phyloP scores from a whole-genome alignment of 129 eudicot species.

The Pittosporum tobira region DNA sequence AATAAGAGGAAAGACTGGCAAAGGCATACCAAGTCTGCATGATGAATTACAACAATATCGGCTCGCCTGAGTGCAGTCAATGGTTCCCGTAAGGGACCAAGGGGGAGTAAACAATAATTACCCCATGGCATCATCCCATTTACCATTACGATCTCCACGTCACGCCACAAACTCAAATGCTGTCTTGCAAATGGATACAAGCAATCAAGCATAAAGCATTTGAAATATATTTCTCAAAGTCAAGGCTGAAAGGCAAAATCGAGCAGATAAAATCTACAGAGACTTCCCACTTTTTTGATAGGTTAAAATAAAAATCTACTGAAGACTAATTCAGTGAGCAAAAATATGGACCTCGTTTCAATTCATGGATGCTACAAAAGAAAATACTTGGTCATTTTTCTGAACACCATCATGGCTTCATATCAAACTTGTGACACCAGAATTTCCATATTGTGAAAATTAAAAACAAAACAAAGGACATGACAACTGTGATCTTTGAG shows the following conservation, averaged over 20 bases:
- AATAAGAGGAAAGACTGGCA: neutral
- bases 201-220: neutral
- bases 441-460: no score
- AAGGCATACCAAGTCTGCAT: slow-evolving; percentile 80
- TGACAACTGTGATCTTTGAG: no score
- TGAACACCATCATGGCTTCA: neutral
- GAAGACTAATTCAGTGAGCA: neutral
- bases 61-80: slow-evolving; percentile 65
- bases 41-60: slow-evolving; percentile 68
- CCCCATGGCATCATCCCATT: slow-evolving; percentile 87
- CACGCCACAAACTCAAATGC: slow-evolving; percentile 66
- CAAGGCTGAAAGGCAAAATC: neutral
- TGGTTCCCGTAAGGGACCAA: slow-evolving; percentile 87
- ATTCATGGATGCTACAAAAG: neutral
- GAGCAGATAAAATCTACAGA: no score
- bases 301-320: no score
- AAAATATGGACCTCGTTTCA: no score
- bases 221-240: neutral
- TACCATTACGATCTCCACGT: slow-evolving; percentile 82
- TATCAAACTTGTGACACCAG: no score
- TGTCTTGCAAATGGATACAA: slow-evolving; percentile 22
- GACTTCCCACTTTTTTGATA: no score
- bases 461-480: no score
- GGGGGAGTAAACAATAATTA: slow-evolving; percentile 57
- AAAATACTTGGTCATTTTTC: neutral